Evolutionary conservation across 495 filamentous ascomycete genomes (phyloP).

Genomic region (Xanthoparmelia taractica): DNA sequence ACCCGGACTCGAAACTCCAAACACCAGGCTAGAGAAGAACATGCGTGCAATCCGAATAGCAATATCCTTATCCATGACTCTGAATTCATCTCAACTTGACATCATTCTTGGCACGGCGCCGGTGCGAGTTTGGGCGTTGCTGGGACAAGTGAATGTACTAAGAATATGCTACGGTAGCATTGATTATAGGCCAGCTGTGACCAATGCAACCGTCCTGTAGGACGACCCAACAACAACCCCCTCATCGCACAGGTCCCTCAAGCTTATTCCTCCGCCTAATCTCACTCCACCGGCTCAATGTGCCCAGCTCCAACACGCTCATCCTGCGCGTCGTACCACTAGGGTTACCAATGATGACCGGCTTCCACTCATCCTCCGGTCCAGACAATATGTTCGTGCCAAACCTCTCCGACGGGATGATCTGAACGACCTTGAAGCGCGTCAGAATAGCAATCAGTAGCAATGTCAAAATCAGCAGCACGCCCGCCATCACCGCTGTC

Average conservation of each 20-base stretch:
- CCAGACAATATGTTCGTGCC: constrained; percentile 34
- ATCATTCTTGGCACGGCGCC: not conserved
- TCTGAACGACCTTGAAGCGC: constrained; percentile 56
- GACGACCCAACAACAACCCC: not conserved
- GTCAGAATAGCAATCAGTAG: constrained; percentile 50
- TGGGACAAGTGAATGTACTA: not conserved
- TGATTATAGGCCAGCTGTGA: not conserved
- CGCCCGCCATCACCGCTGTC: constrained; percentile 54
- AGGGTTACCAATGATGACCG: constrained; percentile 60
- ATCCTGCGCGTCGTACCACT: constrained; percentile 55
- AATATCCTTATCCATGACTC: not conserved
- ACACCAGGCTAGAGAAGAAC: not conserved
- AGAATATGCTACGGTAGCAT: not conserved
- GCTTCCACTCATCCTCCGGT: constrained; percentile 54
- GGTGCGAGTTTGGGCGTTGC: not conserved
- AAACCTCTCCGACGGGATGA: constrained; percentile 44
- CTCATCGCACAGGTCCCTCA: constrained; percentile 3
- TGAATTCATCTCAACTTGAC: not conserved
- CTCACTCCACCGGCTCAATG: constrained; percentile 59
- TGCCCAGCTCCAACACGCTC: constrained; percentile 58
- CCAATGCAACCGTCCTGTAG: not conserved
- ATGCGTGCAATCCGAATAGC: not conserved
- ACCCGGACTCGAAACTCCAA: too few relatives aligned
- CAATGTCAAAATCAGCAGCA: constrained; percentile 55
- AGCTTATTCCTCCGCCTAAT: constrained; percentile 59